Conservation (phyloP, 2,329 filamentous ascomycete species). For the Trichoderma oligosporum region DNA sequence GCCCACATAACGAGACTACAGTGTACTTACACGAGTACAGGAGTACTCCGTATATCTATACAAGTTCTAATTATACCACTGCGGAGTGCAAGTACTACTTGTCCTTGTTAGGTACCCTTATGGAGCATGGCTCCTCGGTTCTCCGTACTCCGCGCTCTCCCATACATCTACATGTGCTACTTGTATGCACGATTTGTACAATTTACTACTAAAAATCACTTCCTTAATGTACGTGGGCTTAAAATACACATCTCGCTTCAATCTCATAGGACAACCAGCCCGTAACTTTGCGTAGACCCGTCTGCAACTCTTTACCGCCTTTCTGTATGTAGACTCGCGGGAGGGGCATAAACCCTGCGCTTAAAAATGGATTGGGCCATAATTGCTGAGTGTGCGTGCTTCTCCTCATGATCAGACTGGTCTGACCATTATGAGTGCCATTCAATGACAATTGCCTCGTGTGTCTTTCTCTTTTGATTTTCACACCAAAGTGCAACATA, state of each 20-base stretch:
- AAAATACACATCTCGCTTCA: not conserved
- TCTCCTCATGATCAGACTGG: constrained; percentile 6
- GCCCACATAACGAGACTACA: not conserved
- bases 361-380: constrained; percentile 11
- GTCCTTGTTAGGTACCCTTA: not conserved
- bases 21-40: no score
- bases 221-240: not conserved
- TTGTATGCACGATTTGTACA: not conserved
- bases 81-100: no score
- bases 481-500: not conserved
- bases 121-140: not conserved
- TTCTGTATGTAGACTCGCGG: constrained; percentile 13
- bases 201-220: no score
- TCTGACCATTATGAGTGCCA: no score
- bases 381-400: constrained; percentile 8
- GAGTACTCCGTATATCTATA: no score
- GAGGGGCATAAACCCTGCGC: constrained; percentile 14
- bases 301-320: constrained; percentile 17
- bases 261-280: not conserved
- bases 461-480: not conserved
- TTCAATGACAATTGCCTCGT: not conserved
- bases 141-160: not conserved
- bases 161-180: not conserved
- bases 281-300: not conserved
- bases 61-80: no score